Percentiles rank a stretch among this genome's conserved stretches.
Conservation (phyloP, 2,329 filamentous ascomycete species). For the Trichoderma pleuroti region DNA sequence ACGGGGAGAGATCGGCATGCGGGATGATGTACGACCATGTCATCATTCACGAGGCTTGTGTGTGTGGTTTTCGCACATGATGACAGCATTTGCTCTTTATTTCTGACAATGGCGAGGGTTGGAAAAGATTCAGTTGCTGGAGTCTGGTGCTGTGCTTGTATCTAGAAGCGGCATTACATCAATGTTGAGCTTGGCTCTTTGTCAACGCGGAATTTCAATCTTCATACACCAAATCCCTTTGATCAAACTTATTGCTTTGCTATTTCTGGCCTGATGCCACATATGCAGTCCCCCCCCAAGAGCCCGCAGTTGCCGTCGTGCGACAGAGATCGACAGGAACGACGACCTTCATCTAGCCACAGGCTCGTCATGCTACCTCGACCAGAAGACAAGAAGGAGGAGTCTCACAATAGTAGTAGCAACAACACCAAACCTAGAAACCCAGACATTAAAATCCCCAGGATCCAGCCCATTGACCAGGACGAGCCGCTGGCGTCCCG, state of each 20-base stretch:
- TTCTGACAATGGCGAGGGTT: neutral
- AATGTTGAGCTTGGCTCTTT: neutral
- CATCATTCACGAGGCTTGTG: neutral
- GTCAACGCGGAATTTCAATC: neutral
- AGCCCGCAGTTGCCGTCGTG: neutral
- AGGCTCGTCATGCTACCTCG: constrained; percentile 16
- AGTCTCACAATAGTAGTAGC: neutral
- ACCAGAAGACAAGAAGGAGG: neutral
- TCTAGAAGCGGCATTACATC: neutral
- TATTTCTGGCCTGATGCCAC: neutral
- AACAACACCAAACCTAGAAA: neutral
- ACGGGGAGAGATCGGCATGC: neutral
- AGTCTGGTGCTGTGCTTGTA: neutral
- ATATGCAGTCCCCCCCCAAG: neutral
- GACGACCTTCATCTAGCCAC: neutral
- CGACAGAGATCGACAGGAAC: constrained; percentile 9
- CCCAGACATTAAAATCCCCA: constrained; percentile 35
- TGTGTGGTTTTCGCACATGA: neutral
- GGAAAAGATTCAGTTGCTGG: neutral
- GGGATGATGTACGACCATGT: constrained; percentile 2
- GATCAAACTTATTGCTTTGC: neutral
- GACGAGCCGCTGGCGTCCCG: constrained; percentile 34
- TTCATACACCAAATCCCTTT: neutral
- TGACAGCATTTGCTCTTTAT: constrained; percentile 4
- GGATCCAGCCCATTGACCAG: constrained; percentile 39